These are phyloP conservation scores for Parachlorella kessleri DNA, from an alignment of 139 green algal species.

Conservation along the genomic window DNA sequence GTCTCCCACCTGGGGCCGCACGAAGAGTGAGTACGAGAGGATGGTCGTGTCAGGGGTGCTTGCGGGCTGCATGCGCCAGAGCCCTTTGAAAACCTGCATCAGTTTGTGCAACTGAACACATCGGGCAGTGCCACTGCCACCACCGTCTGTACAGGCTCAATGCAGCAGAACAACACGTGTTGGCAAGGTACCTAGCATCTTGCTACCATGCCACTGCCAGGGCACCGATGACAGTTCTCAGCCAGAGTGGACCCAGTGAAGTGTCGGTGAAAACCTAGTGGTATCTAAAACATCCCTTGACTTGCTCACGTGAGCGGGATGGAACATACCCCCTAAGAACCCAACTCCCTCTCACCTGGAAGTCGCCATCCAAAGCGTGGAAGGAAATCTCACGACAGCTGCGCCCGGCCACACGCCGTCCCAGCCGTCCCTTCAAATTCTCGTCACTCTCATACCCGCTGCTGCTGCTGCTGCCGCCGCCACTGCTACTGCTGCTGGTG, in stretches of 20 bases:
- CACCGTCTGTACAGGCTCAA: too few species aligned
- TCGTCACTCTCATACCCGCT: neutral
- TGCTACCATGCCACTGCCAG: too few species aligned
- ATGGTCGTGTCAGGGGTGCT: neutral
- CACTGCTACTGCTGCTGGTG: neutral
- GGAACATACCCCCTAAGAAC: neutral
- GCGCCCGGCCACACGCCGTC: too few species aligned
- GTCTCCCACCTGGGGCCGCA: neutral
- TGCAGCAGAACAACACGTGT: too few species aligned
- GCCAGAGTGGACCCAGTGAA: neutral
- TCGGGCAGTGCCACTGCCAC: neutral
- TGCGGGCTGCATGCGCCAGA: neutral
- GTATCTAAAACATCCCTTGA: neutral
- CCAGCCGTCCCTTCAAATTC: neutral
- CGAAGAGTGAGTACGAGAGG: neutral
- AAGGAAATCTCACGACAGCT: neutral
- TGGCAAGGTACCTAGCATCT: too few species aligned
- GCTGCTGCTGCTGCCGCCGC: neutral
- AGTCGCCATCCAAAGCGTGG: neutral
- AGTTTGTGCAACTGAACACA: neutral
- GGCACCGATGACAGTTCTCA: too few species aligned
- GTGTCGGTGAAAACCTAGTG: neutral
- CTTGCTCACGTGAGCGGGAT: neutral
- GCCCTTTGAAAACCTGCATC: neutral
- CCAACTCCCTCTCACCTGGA: neutral